These are phyloP conservation scores for Sarocladium kiliense DNA, from an alignment of 2,329 filamentous ascomycete species.

Conservation along the genomic window DNA sequence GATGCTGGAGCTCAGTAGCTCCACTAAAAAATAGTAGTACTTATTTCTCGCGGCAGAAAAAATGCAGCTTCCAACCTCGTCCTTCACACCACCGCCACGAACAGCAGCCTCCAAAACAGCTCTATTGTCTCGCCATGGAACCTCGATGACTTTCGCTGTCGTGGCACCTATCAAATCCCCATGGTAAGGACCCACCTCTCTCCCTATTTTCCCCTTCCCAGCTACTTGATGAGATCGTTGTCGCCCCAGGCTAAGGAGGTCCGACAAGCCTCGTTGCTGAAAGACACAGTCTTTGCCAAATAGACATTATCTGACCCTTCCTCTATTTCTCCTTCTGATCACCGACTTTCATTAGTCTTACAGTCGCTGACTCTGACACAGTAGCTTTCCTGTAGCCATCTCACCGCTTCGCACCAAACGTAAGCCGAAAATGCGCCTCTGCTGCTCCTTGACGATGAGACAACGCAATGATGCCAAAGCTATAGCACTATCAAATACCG, in stretches of 20 bases:
- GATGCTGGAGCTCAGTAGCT: not conserved
- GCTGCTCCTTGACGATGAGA: not conserved
- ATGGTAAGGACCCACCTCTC: slow-evolving; percentile 13
- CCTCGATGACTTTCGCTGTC: not conserved
- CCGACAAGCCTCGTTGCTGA: slow-evolving; percentile 43
- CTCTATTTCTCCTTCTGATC: slow-evolving; percentile 1
- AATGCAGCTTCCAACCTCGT: slow-evolving; percentile 1
- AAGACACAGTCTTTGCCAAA: slow-evolving; percentile 52
- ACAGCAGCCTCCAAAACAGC: not conserved
- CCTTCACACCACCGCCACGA: slow-evolving; percentile 7
- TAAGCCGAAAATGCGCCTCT: not conserved
- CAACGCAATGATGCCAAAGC: slow-evolving; percentile 30
- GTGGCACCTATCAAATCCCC: not conserved
- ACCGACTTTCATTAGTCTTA: not conserved
- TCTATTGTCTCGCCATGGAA: not conserved
- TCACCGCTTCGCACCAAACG: not conserved
- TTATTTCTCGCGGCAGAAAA: slow-evolving; percentile 5
- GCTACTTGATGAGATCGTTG: slow-evolving; percentile 41
- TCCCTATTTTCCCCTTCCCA: slow-evolving; percentile 3
- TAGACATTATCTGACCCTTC: slow-evolving; percentile 27
- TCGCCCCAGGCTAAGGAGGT: slow-evolving; percentile 46
- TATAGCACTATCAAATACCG: slow-evolving; percentile 44
- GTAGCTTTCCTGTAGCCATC: slow-evolving; percentile 9
- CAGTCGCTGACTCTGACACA: not conserved
- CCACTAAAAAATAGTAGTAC: slow-evolving; percentile 6